Evolutionary conservation across 192 early-diverging fungal genomes (phyloP).

Genomic region (Backusella sp.): DNA sequence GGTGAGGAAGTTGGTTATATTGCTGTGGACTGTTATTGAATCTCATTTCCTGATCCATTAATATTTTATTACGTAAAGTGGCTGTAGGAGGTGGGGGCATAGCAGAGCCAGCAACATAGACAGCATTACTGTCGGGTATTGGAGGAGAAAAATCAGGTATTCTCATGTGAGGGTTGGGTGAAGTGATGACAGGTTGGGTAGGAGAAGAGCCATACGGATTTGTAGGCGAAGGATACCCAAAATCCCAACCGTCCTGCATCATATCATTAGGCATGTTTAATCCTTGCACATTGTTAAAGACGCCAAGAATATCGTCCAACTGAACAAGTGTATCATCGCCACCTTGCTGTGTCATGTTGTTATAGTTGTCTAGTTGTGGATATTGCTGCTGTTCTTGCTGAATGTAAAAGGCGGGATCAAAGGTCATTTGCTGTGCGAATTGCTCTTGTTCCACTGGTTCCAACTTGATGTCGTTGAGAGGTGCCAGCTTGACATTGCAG

Average conservation of each 20-base stretch:
- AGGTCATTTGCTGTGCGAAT: neutral
- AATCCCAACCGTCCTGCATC: conserved; percentile 13
- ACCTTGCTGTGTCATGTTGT: conserved; percentile 13
- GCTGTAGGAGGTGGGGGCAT: conserved; percentile 20
- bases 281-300: neutral
- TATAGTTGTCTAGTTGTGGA: neutral
- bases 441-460: neutral
- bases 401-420: neutral
- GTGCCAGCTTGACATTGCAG: neutral
- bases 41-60: conserved; percentile 5
- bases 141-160: neutral
- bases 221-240: neutral
- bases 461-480: neutral
- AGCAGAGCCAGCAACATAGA: conserved; percentile 8
- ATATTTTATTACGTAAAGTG: conserved; percentile 18
- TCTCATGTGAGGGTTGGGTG: neutral
- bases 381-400: neutral
- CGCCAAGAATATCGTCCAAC: conserved; percentile 7
- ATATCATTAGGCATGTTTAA: conserved; percentile 14
- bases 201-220: neutral
- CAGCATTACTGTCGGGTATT: conserved; percentile 17
- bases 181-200: conserved; percentile 5
- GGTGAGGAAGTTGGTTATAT: neutral
- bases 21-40: neutral
- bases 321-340: neutral